Conservation (phyloP, 2,329 filamentous ascomycete genomes). For the Phaeoacremonium minimum region DNA sequence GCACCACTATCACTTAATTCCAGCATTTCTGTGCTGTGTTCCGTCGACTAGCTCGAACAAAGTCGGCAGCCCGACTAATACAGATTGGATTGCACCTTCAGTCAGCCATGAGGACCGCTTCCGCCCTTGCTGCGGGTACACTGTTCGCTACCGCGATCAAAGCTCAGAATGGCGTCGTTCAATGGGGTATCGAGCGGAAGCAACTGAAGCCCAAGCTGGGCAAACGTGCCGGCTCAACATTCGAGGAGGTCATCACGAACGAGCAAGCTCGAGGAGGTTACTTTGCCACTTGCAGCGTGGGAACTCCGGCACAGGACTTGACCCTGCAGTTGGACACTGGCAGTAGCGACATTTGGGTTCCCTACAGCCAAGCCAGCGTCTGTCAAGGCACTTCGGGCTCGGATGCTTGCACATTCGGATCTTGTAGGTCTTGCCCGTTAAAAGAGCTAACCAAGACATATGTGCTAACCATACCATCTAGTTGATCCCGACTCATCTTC, state of each 20-base stretch:
- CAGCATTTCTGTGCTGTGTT: too few species aligned
- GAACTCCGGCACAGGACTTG: slow-evolving; percentile 52
- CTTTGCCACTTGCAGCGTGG: slow-evolving; percentile 52
- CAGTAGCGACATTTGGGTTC: slow-evolving; percentile 62
- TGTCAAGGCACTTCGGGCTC: slow-evolving; percentile 22
- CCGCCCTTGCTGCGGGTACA: slow-evolving; percentile 12
- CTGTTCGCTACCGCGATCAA: slow-evolving; percentile 14
- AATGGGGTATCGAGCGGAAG: slow-evolving; percentile 40
- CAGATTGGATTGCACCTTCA: too few species aligned
- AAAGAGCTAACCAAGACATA: slow-evolving; percentile 13
- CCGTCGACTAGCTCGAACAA: too few species aligned
- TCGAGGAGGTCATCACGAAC: slow-evolving; percentile 40
- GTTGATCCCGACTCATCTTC: slow-evolving; percentile 40
- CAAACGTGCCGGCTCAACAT: slow-evolving; percentile 31
- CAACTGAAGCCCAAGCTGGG: slow-evolving; percentile 19
- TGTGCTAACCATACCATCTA: slow-evolving; percentile 19
- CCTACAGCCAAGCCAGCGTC: slow-evolving; percentile 28
- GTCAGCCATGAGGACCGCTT: not conserved
- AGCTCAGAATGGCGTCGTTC: slow-evolving; percentile 29
- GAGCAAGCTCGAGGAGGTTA: slow-evolving; percentile 43
- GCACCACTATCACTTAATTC: too few species aligned
- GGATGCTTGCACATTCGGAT: slow-evolving; percentile 35
- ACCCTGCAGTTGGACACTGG: slow-evolving; percentile 61
- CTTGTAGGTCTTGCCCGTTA: slow-evolving; percentile 39
- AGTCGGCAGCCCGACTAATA: too few species aligned